Evolutionary conservation across 192 early-diverging fungal species (phyloP), one percentile per base, ranked within the genome.

Genomic region (Coemansia sp.): DNA sequence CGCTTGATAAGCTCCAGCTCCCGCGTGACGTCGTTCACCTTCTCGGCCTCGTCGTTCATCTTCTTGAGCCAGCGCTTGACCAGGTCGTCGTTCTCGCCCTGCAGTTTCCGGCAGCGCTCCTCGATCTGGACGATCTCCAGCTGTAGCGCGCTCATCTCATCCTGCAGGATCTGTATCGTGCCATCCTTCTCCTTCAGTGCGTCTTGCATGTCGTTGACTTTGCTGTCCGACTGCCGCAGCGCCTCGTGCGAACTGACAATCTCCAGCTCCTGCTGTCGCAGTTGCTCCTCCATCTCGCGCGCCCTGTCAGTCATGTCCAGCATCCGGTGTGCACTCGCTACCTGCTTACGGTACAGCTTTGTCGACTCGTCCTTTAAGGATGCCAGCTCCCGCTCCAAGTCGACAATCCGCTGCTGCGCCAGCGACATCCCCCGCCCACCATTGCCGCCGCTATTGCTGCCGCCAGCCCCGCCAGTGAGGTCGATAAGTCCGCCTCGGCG

Each of bases 161-260:
- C 95, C 69, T 89, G 87, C 38, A 96, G 55, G 18, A 93, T 80
- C 85, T 91, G 90, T 39, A 98, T 95, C 1, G 86, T 87, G n/a
- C 82, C 73, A 51, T 96, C 91, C 64, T 96, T 98, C 65, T 93
- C 90, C 44, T 78, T 76, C 7, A 94, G 63, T 16, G 85, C 39
- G 12, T 48, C 65, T 26, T 47, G 58, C 55, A 59, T 32, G 37
- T 66, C 64, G 44, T 49, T 25, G 11, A 58, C 37, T 42, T 74
- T 74, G 54, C 11, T 38, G 13, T 41, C 38, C 13, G 51, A 18
- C 30, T 59, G 49, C 43, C 70, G 58, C 46, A 67, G 45, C 27
- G 57, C 59, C 37, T 74, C 70, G 42, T 63, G 59, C 38, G 60
- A 38, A 38, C 62, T 64, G 21, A 29, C 36, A 10, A 59, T 64